Evolutionary conservation across 495 filamentous ascomycete species (phyloP), one percentile per base, ranked within the genome.

Genomic region (Penicillium taxi): DNA sequence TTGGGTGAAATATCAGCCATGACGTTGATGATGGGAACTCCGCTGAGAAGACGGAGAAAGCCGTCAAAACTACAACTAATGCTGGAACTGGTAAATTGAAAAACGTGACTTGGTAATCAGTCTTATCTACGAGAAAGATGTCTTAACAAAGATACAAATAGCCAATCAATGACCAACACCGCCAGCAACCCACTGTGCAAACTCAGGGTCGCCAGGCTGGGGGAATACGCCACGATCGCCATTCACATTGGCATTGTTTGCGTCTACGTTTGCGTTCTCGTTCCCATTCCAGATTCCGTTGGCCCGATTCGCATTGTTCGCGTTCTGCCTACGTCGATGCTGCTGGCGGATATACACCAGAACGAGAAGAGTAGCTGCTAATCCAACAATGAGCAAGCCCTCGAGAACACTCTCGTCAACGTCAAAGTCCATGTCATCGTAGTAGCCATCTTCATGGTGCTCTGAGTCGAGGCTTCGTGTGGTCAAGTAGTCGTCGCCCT

Each of bases 291-390:
- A 34, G 29, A 48, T 45, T 4, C 35, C 47, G 35, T 43, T 47
- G 14, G n/a, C 45, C 13, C 28, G 37, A 18, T 50, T 53, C 7
- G 47, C 47, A 15, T 41, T 43, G 33, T 68, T 59, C 44, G 66
- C 53, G 27, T 73, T 64, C 40, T 69, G 70, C 26, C 67, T 46
- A 32, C 73, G 65, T 24, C 64, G 72, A 42, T 86, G 82, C 17
- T 84, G 69, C 48, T 90, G 80, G 19, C 93, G 70, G 53, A 91
- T 88, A 50, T 84, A 89, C 16, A 96, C 73, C 38, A 96, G 61
- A 33, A 84, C 76, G 1, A 82, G 72, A 19, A 96, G 67, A 1
- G 78, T 77, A 1, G 77, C 82, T 1, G 84, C 80, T 26, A 96
- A 56, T 1, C 72, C 79, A 2, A 94, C 60, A 41, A 99, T 95